A percentile compares a stretch with the other conserved stretches of the same genome.
phyloP scores from a whole-genome alignment of 352 stramenopile genomes.

The Pythium insidiosum region DNA sequence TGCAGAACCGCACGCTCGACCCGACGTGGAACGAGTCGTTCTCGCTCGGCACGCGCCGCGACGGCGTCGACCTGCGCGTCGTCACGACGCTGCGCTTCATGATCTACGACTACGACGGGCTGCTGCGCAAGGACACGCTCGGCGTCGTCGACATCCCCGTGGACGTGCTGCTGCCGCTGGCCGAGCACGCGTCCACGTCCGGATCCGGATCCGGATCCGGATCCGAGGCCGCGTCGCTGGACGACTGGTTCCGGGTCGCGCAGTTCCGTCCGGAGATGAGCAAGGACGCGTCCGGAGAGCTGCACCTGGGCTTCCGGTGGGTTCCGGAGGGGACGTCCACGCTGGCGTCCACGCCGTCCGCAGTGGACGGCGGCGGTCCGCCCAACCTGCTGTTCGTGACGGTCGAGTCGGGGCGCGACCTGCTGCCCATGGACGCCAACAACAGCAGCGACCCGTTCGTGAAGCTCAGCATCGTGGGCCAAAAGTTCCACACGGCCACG shows the following conservation, averaged over 20 bases:
- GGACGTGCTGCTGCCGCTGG: constrained; percentile 21
- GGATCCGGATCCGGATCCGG: too few relatives aligned
- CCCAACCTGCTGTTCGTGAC: constrained; percentile 66
- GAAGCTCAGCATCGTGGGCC: constrained; percentile 64
- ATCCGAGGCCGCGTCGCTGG: constrained; percentile 8
- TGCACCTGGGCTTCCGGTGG: constrained; percentile 33
- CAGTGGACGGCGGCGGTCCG: not conserved
- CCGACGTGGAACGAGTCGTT: constrained; percentile 44
- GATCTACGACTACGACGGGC: constrained; percentile 48
- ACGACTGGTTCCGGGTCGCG: constrained; percentile 40
- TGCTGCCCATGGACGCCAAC: constrained; percentile 77
- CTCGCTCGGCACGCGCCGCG: constrained; percentile 10
- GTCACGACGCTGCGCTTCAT: constrained; percentile 54
- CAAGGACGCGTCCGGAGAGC: constrained; percentile 45
- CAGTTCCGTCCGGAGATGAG: constrained; percentile 36
- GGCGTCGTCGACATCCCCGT: constrained; percentile 65
- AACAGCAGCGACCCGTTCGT: constrained; percentile 83
- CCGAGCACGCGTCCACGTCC: constrained; percentile 6
- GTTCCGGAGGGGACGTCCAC: not conserved
- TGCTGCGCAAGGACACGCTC: constrained; percentile 52
- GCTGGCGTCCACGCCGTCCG: not conserved
- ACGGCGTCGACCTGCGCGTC: constrained; percentile 42
- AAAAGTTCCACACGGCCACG: constrained; percentile 58
- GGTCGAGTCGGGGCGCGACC: constrained; percentile 59
- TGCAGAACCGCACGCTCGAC: constrained; percentile 36